These are phyloP conservation scores for Teunomyces lycoperdinae DNA, from an alignment of 805 yeast genomes.

Conservation along the genomic window DNA sequence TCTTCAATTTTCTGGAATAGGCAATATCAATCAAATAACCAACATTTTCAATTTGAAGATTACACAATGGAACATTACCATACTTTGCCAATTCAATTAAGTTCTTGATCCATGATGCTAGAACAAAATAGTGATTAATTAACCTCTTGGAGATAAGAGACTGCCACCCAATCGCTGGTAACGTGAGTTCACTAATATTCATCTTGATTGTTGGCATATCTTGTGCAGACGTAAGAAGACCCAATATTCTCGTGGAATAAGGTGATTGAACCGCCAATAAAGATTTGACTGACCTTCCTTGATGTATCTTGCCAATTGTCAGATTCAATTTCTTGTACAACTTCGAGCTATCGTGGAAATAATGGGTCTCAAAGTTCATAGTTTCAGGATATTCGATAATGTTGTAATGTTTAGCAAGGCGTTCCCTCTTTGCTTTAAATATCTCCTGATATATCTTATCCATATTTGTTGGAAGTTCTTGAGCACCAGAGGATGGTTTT, in stretches of 20 bases:
- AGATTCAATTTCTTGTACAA: slow-evolving; percentile 59
- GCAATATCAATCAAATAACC: slow-evolving; percentile 80
- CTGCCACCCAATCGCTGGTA: slow-evolving; percentile 86
- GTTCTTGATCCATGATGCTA: slow-evolving; percentile 71
- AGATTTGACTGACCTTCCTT: slow-evolving; percentile 58
- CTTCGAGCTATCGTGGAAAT: slow-evolving; percentile 53
- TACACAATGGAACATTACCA: slow-evolving; percentile 83
- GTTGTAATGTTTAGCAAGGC: slow-evolving; percentile 38
- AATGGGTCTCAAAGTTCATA: slow-evolving; percentile 52
- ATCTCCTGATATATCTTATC: slow-evolving; percentile 55
- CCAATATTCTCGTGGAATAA: slow-evolving; percentile 44
- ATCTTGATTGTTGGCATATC: slow-evolving; percentile 65
- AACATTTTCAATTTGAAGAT: slow-evolving; percentile 72
- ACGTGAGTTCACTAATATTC: slow-evolving; percentile 52
- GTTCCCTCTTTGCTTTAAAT: slow-evolving; percentile 45
- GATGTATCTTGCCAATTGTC: slow-evolving; percentile 52
- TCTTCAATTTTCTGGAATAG: slow-evolving; percentile 73
- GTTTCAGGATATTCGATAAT: slow-evolving; percentile 53
- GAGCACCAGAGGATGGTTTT: slow-evolving; percentile 70
- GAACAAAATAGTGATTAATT: slow-evolving; percentile 65
- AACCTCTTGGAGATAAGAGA: slow-evolving; percentile 59
- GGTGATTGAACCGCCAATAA: slow-evolving; percentile 77
- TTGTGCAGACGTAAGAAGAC: slow-evolving; percentile 43
- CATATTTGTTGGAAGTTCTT: slow-evolving; percentile 55
- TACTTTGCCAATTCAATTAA: slow-evolving; percentile 64